A percentile compares a stretch with the other conserved stretches of the same genome.
These are phyloP conservation scores for Colletotrichum simmondsii DNA, from an alignment of 2,329 filamentous ascomycete species.

Conservation along the genomic window DNA sequence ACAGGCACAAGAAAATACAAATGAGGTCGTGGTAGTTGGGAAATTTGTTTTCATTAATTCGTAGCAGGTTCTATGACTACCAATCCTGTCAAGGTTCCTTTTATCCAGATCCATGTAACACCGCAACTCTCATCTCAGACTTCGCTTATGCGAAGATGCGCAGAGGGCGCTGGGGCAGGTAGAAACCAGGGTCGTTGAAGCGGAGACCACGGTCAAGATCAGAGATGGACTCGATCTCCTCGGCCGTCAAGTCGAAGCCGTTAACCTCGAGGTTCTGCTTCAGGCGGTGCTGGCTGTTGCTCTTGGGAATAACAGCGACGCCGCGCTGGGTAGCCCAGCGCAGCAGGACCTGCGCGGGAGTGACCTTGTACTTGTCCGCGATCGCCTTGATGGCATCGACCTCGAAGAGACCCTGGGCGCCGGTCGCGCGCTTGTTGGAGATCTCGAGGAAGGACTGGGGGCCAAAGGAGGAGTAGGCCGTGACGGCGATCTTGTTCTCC, in stretches of 20 bases:
- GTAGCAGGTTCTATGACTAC: background rate
- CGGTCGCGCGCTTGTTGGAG: slow-evolving; percentile 40
- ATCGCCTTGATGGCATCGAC: slow-evolving; percentile 56
- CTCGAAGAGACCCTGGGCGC: slow-evolving; percentile 44
- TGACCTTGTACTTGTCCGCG: slow-evolving; percentile 65
- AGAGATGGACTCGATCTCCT: slow-evolving; percentile 67
- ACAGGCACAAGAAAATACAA: background rate
- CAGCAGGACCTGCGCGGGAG: slow-evolving; percentile 73
- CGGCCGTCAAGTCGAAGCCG: slow-evolving; percentile 63
- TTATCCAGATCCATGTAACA: background rate
- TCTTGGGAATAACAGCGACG: slow-evolving; percentile 74
- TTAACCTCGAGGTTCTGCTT: slow-evolving; percentile 67
- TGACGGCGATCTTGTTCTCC: slow-evolving; percentile 67
- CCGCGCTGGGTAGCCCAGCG: slow-evolving; percentile 74
- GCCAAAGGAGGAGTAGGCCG: slow-evolving; percentile 75
- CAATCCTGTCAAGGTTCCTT: background rate
- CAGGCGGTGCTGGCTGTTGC: slow-evolving; percentile 61
- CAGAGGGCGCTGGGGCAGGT: slow-evolving; percentile 53
- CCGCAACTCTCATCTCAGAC: background rate
- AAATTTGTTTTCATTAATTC: slow-evolving; percentile 10
- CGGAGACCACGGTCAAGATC: slow-evolving; percentile 63
- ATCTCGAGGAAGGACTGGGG: slow-evolving; percentile 57
- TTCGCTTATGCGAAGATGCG: slow-evolving; percentile 61
- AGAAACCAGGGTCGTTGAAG: slow-evolving; percentile 68
- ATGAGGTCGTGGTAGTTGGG: background rate